Evolutionary conservation across 768 basidiomycete species (phyloP), one percentile per base, ranked within the genome.

Genomic region (Auriscalpium vulgare): DNA sequence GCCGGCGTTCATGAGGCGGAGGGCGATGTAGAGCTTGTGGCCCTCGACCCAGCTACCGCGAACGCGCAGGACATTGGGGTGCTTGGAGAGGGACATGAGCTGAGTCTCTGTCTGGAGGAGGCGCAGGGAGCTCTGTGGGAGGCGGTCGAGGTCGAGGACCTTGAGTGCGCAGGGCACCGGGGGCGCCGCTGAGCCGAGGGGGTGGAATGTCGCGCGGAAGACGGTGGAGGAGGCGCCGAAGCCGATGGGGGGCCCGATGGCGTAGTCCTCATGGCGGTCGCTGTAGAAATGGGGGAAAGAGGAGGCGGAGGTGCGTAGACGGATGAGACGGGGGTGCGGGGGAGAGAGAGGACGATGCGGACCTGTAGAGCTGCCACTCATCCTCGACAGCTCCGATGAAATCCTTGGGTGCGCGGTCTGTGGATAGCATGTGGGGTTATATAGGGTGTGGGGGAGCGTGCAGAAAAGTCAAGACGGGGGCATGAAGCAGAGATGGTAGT

Each of bases 151-250:
- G 67, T 94, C 90, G 45, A 94, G 78, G 47, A 97, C 91, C 72
- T 97, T 97, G 65, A 95, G 79, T 0, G 92, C 88, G 64, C 88
- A 89, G 16, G 86, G 78, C 37, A 79, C 74, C 5, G 75, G 74
- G 47, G 43, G 5, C 8, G 52, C 71, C 38, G 58, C 69, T 19
- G 62, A 68, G 55, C 66, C 70, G 36, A 60, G 65, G 54, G 78
- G 75, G 8, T 74, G 77, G 68, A 83, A 94, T 1, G 74, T 69
- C 0, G 94, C 94, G 13, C 84, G 71, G 65, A 95, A 92, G 7
- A 97, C 95, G 54, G 87, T 88, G 0, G 95, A 95, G 3, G 91
- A 93, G 2, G 95, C 88, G 17, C 95, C 95, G 63, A 88, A 94
- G 1, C 94, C 93, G 51, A 95, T 92, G 17, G 90, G 81, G 8